Base-by-base conservation (phyloP, 495 filamentous ascomycete genomes). In the Aspergillus ostianus region DNA sequence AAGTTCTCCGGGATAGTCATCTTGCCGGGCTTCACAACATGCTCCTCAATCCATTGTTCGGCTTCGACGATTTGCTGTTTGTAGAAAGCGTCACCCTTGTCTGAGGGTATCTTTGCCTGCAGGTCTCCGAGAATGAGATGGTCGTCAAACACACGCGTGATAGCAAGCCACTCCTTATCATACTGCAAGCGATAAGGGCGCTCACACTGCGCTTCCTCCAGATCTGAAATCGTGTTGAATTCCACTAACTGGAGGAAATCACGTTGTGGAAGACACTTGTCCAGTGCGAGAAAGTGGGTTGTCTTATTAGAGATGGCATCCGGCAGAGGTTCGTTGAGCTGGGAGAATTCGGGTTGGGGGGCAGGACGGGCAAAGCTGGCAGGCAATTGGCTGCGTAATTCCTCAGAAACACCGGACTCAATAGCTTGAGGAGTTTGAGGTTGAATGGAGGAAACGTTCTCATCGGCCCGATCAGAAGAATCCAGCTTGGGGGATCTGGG, bases 161-260 rank as follows among this genome's bases (percentile, higher is more conserved):
- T 96, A 8, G 94, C 88, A 4, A 98, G 85, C 93, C 93, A 98
- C 76, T 98, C 94, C 29, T 86, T 85, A 70, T 98, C 94, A 70
- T 98, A 97, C 32, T 85, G 72, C 4, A 98, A 83, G 6, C 70
- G 68, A 50, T 75, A 67, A 2, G 74, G 76, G 17, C 76, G 59
- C 26, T 67, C 44, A 5, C n/a, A 21, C 5, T 65, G 56, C 17
- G 60, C 56, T 2, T 59, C 52, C 13, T 59, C 51, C 12, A 70
- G 55, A 4, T 74, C 60, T 0, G 67, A 70, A 21, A 80, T 53
- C 4, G 87, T 77, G 0, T 66, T 32, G 29, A 95, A 75, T 17
- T 86, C 80, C 18, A 88, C 70, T 5, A 97, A 75, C 59, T 97
- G 90, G 46, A 98, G 80, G 68, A 92, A 98, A n/a, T 91, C 80